These are phyloP conservation scores for Podaxis pistillaris DNA, from an alignment of 768 basidiomycete genomes.

Conservation along the genomic window DNA sequence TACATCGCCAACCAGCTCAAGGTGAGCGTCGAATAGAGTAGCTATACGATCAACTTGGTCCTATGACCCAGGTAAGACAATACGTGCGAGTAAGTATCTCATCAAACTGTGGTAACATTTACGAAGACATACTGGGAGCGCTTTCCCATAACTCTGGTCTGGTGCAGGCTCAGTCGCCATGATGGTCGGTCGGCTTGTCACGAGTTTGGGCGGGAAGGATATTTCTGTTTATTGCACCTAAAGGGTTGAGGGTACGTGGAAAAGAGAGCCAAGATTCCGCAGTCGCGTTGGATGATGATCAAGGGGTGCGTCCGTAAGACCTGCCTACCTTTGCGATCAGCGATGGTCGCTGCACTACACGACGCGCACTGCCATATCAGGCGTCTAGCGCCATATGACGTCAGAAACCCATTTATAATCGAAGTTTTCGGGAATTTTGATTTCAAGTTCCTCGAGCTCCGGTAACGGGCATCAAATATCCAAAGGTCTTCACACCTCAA, in stretches of 20 bases:
- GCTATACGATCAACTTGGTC: constrained; percentile 72
- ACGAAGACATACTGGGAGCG: constrained; percentile 46
- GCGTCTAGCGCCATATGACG: not conserved
- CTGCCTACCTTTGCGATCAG: not conserved
- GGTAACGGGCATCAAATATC: not conserved
- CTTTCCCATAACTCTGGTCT: constrained; percentile 43
- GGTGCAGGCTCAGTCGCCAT: constrained; percentile 12
- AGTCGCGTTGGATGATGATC: constrained; percentile 13
- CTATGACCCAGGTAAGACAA: constrained; percentile 33
- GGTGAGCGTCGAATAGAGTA: constrained; percentile 56
- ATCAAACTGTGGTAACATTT: not conserved
- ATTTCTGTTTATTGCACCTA: not conserved
- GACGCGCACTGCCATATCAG: constrained; percentile 3
- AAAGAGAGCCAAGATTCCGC: not conserved
- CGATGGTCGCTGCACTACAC: not conserved
- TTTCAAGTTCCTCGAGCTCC: not conserved
- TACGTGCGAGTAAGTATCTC: not conserved
- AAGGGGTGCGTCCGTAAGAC: constrained; percentile 4
- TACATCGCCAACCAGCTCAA: constrained; percentile 67
- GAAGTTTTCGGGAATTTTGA: not conserved
- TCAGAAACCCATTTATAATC: not conserved
- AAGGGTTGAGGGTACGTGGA: constrained; percentile 9
- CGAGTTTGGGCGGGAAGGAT: constrained; percentile 2
- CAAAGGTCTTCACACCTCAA: not conserved
- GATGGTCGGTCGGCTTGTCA: constrained; percentile 3